Base-by-base conservation (phyloP, 2,329 filamentous ascomycete genomes). In the Talaromyces atroroseus region DNA sequence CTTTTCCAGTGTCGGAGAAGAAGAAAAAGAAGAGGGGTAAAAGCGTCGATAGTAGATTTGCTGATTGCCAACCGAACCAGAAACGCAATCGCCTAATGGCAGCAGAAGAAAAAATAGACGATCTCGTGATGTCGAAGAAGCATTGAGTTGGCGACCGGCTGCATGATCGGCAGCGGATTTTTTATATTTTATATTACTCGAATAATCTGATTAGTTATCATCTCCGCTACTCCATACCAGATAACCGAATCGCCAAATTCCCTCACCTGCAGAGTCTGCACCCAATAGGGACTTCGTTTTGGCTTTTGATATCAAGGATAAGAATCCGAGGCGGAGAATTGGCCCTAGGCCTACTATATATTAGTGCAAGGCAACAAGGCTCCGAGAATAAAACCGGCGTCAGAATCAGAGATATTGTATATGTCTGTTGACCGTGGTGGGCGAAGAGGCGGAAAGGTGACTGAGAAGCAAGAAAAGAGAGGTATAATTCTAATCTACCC, bases 61-160 rank as follows among this genome's bases (percentile, higher is more conserved):
- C 29, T 34, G 29, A 10, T 36, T 16, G 32, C 32, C 12, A 16
- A 36, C 14, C 14, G 11, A 10, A 14, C 14, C 32, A 36, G 32
- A 32, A 32, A 5, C 11, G 14, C 32, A 36, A 6, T 44, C 18
- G 40, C 20, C 6, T 42, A 42, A 42, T 6, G 16, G 5, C 2
- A 20, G 38, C 5, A 40, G 2, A n/a, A 6, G 14, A 40, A 52
- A 53, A 47, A n/a, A 38, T 34, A 42, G 34, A 26, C 46, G 51
- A 44, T n/a, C 51, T 29, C 34, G 51, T 53, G 42, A 53, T 53
- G 14, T 34, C 16, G 36, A 44, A 51, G 14, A 29, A 26, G 29
- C 16, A 18, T 34, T 5, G 38, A 44, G 20, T 29, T 24, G 38
- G 24, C 18, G 42, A 45, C 34, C 36, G 38, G n/a, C 49, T 52